A percentile compares a stretch with the other conserved stretches of the same genome.
Conservation (phyloP, 352 stramenopile genomes). For the Globisporangium paroecandrum region DNA sequence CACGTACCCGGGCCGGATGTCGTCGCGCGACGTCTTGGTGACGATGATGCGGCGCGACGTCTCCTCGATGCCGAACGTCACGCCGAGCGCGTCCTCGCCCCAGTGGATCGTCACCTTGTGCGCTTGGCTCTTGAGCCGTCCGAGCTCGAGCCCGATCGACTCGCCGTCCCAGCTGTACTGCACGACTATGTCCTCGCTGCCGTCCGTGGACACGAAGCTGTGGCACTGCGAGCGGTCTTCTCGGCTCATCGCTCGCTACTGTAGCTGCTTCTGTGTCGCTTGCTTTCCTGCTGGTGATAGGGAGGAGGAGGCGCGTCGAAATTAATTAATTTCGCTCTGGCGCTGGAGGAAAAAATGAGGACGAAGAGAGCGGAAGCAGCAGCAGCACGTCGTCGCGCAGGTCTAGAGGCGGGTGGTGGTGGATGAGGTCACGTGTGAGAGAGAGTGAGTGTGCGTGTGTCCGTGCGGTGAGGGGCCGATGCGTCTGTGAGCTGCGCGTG, state of each 20-base stretch:
- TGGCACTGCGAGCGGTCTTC: constrained; percentile 27
- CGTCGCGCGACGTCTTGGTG: constrained; percentile 47
- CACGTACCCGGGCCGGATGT: constrained; percentile 57
- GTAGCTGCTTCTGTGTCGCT: neutral
- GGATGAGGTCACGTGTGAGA: neutral
- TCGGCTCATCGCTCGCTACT: neutral
- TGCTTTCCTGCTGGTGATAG: neutral
- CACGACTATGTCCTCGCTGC: constrained; percentile 51
- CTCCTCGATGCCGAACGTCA: constrained; percentile 75
- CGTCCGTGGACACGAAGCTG: constrained; percentile 40
- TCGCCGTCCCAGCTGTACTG: constrained; percentile 55
- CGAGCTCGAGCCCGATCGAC: constrained; percentile 54
- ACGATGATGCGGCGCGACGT: constrained; percentile 65
- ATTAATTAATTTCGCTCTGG: neutral
- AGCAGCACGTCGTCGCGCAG: neutral
- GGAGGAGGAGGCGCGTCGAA: neutral
- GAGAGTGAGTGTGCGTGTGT: neutral
- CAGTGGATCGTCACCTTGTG: constrained; percentile 35
- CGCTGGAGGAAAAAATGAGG: neutral
- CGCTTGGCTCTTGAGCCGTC: constrained; percentile 33
- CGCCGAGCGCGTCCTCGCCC: constrained; percentile 42
- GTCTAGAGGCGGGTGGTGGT: too few relatives aligned
- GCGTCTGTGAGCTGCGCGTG: neutral
- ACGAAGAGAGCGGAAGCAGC: neutral
- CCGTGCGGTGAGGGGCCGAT: neutral